Evolutionary conservation across 768 basidiomycete genomes (phyloP), one percentile per base, ranked within the genome.

Genomic region (Coprinopsis marcescibilis): DNA sequence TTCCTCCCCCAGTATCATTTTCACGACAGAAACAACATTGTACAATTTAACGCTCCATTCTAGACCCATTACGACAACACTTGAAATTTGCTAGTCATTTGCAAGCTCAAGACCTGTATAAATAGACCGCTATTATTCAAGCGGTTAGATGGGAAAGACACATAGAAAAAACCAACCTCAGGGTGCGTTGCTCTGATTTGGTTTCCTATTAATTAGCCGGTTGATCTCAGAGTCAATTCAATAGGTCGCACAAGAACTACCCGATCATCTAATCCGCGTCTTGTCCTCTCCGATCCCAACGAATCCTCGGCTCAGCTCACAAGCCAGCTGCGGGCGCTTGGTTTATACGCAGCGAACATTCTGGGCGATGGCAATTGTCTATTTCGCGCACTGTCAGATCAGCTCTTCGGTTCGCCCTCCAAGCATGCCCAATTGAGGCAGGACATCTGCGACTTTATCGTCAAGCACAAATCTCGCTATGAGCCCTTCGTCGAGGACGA

Each of bases 311-410:
- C 77, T 48, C 75, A 73, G 42, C 81, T 94, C 53, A 78, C 72
- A 4, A 69, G 73, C 45, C 89, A 93, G 66, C 80, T 95, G 30
- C 78, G 80, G 40, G 72, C 80, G 4, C 68, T 91, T 43, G 89
- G 90, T 2, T 72, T 94, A 7, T 94, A 94, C 61, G 85, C 91
- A n/a, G 87, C 88, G 2, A 73, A 80, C 53, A 94, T 88, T 14
- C 64, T 89, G 34, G 91, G 89, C 42, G 88, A 95, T 64, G 92
- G 93, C 38, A 95, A 94, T 67, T 96, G 92, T 65, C 78, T 96
- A 52, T 96, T 94, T 66, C 83, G 91, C 37, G 89, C 92, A 0
- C 73, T 94, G 45, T 83, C 85, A 37, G 92, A 95, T 66, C 92
- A 95, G 62, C 71, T 91, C 14, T 80, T 84, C 54, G 92, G 92